phyloP scores from a whole-genome alignment of 768 basidiomycete species.

The Gyrodon lividus region DNA sequence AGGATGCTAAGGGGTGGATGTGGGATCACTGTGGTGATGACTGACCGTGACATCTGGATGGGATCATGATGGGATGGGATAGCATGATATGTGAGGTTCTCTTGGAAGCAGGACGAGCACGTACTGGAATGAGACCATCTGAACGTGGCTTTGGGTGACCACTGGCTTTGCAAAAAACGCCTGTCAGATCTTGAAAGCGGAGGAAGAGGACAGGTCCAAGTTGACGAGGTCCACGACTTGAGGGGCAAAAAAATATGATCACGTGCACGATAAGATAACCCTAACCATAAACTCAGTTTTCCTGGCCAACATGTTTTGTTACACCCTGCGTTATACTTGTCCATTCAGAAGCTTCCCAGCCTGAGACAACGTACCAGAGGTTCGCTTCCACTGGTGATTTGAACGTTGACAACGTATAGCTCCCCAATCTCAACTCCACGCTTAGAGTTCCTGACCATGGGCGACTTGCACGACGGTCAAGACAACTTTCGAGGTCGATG shows the following conservation, averaged over 20 bases:
- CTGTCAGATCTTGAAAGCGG: no score
- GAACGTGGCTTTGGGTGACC: neutral
- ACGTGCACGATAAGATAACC: neutral
- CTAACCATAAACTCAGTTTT: neutral
- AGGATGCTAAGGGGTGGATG: neutral
- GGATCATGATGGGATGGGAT: conserved; percentile 6
- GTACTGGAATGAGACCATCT: conserved; percentile 76
- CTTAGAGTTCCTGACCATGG: no score
- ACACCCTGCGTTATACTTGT: no score
- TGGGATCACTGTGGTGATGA: neutral
- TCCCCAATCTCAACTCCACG: no score
- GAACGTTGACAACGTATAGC: no score
- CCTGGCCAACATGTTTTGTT: no score
- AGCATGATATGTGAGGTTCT: neutral
- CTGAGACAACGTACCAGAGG: neutral
- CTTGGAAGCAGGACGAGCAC: conserved; percentile 21
- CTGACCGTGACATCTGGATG: conserved; percentile 68
- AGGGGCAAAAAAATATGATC: neutral
- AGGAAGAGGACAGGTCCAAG: no score
- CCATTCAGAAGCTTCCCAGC: neutral
- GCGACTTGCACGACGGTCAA: no score
- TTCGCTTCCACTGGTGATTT: no score
- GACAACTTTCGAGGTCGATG: no score
- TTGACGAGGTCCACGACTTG: no score
- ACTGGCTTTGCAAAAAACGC: no score